Percentiles rank a stretch among this genome's conserved stretches.
Evolutionary conservation across 176 grass and related monocot genomes (phyloP).

Genomic region (Musa acuminata): DNA sequence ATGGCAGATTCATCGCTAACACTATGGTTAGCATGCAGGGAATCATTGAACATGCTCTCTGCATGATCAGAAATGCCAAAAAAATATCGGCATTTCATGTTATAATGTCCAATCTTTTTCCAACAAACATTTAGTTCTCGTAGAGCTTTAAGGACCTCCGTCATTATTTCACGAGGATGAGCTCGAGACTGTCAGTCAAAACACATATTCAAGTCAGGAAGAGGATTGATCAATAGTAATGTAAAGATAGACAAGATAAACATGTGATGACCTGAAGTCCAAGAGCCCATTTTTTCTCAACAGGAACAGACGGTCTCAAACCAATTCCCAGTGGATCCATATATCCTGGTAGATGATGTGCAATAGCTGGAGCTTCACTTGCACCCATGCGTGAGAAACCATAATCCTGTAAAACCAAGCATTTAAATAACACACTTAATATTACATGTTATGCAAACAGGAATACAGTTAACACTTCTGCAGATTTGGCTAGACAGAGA

Average conservation of each 20-base stretch:
- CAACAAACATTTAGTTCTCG: constrained; percentile 84
- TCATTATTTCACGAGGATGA: constrained; percentile 90
- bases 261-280: constrained; percentile 74
- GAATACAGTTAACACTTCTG: not conserved
- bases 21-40: constrained; percentile 36
- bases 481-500: not conserved
- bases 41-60: constrained; percentile 21
- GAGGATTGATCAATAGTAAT: constrained; percentile 15
- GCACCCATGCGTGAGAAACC: not conserved
- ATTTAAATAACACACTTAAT: not conserved
- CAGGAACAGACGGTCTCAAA: constrained; percentile 35
- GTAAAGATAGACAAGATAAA: constrained; percentile 13
- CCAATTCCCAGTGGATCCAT: constrained; percentile 46
- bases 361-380: constrained; percentile 2
- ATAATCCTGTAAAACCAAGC: constrained; percentile 20
- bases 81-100: constrained; percentile 87
- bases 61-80: constrained; percentile 32
- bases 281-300: constrained; percentile 96
- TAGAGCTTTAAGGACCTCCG: constrained; percentile 80
- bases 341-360: constrained; percentile 18
- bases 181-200: constrained; percentile 61
- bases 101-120: constrained; percentile 96
- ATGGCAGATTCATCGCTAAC: constrained; percentile 52
- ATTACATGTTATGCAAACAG: not conserved
- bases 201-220: constrained; percentile 24